Percentiles rank a stretch among this genome's conserved stretches.
These are phyloP conservation scores for Verticillium dahliae DNA, from an alignment of 2,329 filamentous ascomycete genomes.

Conservation along the genomic window DNA sequence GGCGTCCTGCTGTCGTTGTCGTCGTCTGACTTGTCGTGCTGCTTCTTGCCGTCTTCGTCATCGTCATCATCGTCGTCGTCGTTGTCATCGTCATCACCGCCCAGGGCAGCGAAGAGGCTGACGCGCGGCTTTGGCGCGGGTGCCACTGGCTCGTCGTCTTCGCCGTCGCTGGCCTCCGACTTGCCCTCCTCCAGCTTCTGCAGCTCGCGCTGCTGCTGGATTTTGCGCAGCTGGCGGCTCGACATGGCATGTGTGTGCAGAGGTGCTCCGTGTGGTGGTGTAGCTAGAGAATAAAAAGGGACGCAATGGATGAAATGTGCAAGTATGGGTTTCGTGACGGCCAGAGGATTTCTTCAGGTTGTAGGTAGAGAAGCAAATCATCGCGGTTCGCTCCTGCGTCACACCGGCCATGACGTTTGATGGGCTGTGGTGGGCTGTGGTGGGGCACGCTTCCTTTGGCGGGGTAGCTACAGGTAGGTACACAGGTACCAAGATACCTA, in stretches of 20 bases:
- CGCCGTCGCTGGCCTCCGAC: conserved; percentile 17
- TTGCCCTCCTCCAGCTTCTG: conserved; percentile 19
- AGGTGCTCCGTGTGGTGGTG: neutral
- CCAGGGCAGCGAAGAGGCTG: conserved; percentile 48
- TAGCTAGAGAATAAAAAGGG: neutral
- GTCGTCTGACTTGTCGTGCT: neutral
- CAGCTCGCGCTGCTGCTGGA: conserved; percentile 43
- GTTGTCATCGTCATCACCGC: conserved; percentile 32
- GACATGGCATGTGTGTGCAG: conserved; percentile 30
- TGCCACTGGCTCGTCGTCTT: conserved; percentile 23
- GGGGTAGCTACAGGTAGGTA: neutral
- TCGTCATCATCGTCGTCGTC: conserved; percentile 28
- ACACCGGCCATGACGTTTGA: conserved; percentile 12
- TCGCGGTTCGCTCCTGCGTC: conserved; percentile 5
- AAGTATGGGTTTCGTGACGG: neutral
- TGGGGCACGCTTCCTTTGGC: conserved; percentile 3
- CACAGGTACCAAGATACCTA: no score
- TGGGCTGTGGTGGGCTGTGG: conserved; percentile 11
- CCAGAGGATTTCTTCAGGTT: neutral
- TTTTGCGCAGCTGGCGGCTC: conserved; percentile 43
- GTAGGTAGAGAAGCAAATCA: neutral
- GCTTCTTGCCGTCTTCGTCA: conserved; percentile 14
- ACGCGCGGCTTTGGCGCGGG: conserved; percentile 29
- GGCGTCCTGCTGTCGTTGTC: conserved; percentile 16
- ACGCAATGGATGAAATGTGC: neutral